These are phyloP conservation scores for Aspergillus quadrilineatus DNA, from an alignment of 2,329 filamentous ascomycete genomes.

Conservation along the genomic window DNA sequence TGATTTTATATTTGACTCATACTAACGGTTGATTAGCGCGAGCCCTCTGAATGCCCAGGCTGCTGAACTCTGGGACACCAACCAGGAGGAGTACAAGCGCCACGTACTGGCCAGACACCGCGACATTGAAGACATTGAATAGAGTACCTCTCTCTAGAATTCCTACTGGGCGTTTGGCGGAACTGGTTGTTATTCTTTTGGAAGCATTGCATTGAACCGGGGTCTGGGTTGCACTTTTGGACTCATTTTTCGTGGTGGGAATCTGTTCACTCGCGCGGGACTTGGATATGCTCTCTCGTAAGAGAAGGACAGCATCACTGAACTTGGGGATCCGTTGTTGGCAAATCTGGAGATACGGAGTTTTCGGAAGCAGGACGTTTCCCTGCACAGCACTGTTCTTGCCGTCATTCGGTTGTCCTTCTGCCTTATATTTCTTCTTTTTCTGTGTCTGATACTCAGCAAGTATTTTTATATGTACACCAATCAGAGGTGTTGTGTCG, in stretches of 20 bases:
- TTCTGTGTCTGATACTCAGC: conserved; percentile 4
- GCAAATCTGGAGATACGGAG: conserved; percentile 7
- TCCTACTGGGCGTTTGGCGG: conserved; percentile 11
- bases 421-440: conserved; percentile 1
- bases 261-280: background rate
- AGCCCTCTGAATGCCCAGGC: conserved; percentile 95
- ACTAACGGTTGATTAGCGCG: conserved; percentile 56
- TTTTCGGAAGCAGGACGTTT: conserved; percentile 8
- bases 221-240: conserved; percentile 17
- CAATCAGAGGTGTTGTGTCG: background rate
- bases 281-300: background rate
- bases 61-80: conserved; percentile 90
- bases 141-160: conserved; percentile 14
- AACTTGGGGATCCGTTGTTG: background rate
- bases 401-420: background rate
- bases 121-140: conserved; percentile 52
- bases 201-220: conserved; percentile 19
- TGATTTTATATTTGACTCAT: background rate
- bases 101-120: conserved; percentile 64
- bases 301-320: background rate
- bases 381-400: conserved; percentile 1
- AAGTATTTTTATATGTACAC: conserved; percentile 4
- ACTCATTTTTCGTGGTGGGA: background rate
- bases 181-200: conserved; percentile 9
- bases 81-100: conserved; percentile 82